Conservation (phyloP, 331 rosid species). For the Rhamnella rubrinervis region DNA sequence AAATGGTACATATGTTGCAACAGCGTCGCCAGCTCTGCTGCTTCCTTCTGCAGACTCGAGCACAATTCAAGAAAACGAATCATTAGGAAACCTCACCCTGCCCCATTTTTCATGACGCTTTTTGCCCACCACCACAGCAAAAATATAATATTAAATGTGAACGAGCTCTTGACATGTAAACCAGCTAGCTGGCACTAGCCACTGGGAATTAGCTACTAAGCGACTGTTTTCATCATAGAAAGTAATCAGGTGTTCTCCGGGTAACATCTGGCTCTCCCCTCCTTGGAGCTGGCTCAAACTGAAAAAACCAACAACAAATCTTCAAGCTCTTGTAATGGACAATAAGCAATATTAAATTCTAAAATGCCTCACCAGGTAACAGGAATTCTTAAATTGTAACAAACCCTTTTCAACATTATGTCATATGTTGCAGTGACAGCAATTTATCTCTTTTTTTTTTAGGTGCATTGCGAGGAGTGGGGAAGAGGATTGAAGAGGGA, state of each 20-base stretch:
- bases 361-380: background rate
- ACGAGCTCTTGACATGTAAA: no score
- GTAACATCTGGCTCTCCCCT: constrained; percentile 96
- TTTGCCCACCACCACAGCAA: background rate
- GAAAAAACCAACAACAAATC: constrained; percentile 24
- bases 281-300: constrained; percentile 97
- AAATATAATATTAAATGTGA: no score
- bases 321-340: constrained; percentile 4
- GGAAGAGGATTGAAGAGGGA: background rate
- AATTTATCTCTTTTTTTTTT: background rate
- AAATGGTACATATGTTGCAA: constrained; percentile 52
- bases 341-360: background rate
- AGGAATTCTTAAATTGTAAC: no score
- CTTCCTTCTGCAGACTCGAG: constrained; percentile 41
- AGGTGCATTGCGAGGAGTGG: background rate
- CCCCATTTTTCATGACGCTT: constrained; percentile 23
- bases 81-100: constrained; percentile 27
- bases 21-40: constrained; percentile 42
- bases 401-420: no score
- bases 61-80: background rate
- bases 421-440: background rate
- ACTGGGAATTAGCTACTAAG: constrained; percentile 36
- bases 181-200: constrained; percentile 28
- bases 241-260: constrained; percentile 90
- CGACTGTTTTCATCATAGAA: constrained; percentile 48